phyloP scores from a whole-genome alignment of 177 flowering plant genomes.

The Vitis hybrid region DNA sequence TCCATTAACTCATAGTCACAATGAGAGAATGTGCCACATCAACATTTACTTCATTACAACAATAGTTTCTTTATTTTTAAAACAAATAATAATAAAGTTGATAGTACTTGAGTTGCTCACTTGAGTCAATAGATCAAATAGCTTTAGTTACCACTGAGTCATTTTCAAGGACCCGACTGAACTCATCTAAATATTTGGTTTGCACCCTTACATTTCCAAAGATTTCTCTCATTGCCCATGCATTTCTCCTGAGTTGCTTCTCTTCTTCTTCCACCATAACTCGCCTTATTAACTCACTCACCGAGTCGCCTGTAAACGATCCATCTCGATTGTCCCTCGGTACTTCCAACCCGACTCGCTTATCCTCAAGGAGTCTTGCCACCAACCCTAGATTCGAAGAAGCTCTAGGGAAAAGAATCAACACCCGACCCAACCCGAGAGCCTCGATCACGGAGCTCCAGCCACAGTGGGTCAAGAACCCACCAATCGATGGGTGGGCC shows the following conservation, averaged over 20 bases:
- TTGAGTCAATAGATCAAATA: not conserved
- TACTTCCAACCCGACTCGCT: constrained; percentile 36
- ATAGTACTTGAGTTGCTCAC: no score
- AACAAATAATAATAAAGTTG: no score
- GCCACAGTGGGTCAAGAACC: constrained; percentile 54
- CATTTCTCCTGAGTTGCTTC: constrained; percentile 7
- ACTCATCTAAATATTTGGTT: not conserved
- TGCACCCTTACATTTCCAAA: constrained; percentile 6
- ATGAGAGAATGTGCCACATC: no score
- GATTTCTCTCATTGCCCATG: constrained; percentile 11
- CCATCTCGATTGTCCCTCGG: constrained; percentile 35
- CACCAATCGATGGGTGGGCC: constrained; percentile 39
- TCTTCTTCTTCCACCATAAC: constrained; percentile 17
- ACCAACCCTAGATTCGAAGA: constrained; percentile 41
- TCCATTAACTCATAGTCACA: no score
- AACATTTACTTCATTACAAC: no score
- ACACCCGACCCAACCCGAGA: constrained; percentile 31
- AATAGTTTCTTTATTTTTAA: no score
- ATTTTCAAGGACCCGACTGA: not conserved
- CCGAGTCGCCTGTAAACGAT: constrained; percentile 30
- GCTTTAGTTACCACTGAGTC: not conserved
- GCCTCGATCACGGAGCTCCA: constrained; percentile 52
- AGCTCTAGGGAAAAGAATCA: constrained; percentile 36
- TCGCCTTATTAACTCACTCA: constrained; percentile 32
- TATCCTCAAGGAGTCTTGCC: constrained; percentile 35